phyloP scores from a whole-genome alignment of 345 rosid species.

The Citrus unshiu region DNA sequence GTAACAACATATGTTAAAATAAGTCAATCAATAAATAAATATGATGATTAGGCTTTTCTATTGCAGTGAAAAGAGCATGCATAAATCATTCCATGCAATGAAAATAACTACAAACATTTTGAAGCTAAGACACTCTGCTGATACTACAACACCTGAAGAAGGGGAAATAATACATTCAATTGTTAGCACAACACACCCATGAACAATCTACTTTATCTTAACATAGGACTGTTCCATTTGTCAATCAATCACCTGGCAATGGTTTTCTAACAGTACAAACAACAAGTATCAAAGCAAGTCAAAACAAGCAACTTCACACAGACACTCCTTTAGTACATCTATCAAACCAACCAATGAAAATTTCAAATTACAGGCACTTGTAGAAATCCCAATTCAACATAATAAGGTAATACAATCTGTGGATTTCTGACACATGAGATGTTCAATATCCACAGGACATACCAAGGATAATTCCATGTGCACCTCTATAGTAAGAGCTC shows the following conservation, averaged over 20 bases:
- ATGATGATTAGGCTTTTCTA: background rate
- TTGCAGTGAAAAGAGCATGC: background rate
- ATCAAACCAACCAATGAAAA: background rate
- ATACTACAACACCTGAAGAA: background rate
- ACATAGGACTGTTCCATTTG: background rate
- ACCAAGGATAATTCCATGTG: slow-evolving; percentile 96
- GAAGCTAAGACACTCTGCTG: background rate
- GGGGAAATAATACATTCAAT: background rate
- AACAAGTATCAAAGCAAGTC: background rate
- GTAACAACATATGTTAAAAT: background rate
- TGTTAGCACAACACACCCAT: background rate
- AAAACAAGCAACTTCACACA: background rate
- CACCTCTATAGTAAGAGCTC: slow-evolving; percentile 90
- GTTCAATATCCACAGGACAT: slow-evolving; percentile 12
- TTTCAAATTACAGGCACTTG: background rate
- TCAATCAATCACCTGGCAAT: background rate
- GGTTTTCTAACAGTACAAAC: background rate
- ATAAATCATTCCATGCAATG: background rate
- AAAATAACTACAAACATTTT: too few relatives aligned
- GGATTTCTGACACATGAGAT: background rate
- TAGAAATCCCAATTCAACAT: background rate
- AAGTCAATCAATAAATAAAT: background rate
- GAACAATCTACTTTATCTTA: background rate
- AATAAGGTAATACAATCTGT: background rate
- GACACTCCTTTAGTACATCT: background rate